These are phyloP conservation scores for Eutypella sp. DNA, from an alignment of 2,329 filamentous ascomycete species.

Conservation along the genomic window DNA sequence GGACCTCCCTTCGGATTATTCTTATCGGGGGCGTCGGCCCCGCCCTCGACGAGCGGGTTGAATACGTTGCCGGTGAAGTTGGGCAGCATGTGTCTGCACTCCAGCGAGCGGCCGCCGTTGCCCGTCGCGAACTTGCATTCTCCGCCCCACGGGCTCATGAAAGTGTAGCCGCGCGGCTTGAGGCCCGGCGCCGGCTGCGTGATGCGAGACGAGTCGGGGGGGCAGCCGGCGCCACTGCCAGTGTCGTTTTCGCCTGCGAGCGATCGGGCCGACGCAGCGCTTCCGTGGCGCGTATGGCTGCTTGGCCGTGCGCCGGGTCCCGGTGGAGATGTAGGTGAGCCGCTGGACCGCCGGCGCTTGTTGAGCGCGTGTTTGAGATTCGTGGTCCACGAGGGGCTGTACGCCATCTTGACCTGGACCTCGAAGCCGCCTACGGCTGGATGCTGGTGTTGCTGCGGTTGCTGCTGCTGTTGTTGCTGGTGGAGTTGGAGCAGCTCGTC, in stretches of 20 bases:
- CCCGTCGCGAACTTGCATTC: conserved; percentile 81
- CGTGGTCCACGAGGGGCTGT: conserved; percentile 44
- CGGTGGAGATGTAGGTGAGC: conserved; percentile 20
- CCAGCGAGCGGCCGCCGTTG: conserved; percentile 66
- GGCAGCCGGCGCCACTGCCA: conserved; percentile 22
- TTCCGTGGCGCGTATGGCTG: conserved; percentile 26
- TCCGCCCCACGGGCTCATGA: conserved; percentile 81
- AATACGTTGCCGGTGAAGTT: conserved; percentile 31
- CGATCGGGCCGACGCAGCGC: conserved; percentile 31
- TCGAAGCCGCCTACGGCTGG: conserved; percentile 37
- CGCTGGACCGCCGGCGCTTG: conserved; percentile 20
- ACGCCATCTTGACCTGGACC: conserved; percentile 54
- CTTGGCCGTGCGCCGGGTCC: conserved; percentile 4
- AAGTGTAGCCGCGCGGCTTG: conserved; percentile 65
- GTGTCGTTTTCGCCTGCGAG: conserved; percentile 25
- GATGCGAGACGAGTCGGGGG: conserved; percentile 27
- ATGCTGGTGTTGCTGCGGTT: conserved; percentile 6
- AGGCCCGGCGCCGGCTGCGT: conserved; percentile 42
- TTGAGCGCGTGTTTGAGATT: conserved; percentile 43
- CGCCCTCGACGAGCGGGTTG: conserved; percentile 39
- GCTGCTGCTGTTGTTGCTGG: conserved; percentile 3
- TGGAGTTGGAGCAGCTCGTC: background rate
- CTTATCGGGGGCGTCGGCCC: too few species aligned
- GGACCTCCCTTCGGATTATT: conserved; percentile 28
- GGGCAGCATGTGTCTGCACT: conserved; percentile 67